A percentile compares a stretch with the other conserved stretches of the same genome.
phyloP scores from a whole-genome alignment of 106 monocot genomes.

The Allium fistulosum region DNA sequence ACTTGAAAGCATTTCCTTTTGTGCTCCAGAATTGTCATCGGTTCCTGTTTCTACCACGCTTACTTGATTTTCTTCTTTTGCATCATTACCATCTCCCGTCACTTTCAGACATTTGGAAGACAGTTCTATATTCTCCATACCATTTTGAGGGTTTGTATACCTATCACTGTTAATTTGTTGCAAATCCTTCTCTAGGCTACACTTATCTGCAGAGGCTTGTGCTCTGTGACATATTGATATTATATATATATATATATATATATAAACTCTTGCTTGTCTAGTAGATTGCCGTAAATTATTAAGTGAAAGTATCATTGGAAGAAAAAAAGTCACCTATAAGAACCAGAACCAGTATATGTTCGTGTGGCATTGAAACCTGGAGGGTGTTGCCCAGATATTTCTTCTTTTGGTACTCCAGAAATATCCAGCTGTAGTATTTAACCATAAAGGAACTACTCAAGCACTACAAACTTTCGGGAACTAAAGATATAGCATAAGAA shows the following conservation, averaged over 20 bases:
- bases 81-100: background rate
- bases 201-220: background rate
- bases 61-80: slow-evolving; percentile 3
- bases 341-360: slow-evolving; percentile 17
- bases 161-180: slow-evolving; percentile 3
- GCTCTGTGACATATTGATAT: slow-evolving; percentile 14
- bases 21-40: background rate
- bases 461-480: too few relatives aligned
- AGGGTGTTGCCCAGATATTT: slow-evolving; percentile 80
- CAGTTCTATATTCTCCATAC: slow-evolving; percentile 5
- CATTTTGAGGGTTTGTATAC: slow-evolving; percentile 11
- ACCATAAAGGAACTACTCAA: too few relatives aligned
- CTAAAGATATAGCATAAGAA: background rate
- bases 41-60: background rate
- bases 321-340: slow-evolving; percentile 20
- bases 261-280: too few relatives aligned
- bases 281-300: too few relatives aligned
- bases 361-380: slow-evolving; percentile 16
- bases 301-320: too few relatives aligned
- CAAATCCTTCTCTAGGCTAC: background rate
- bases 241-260: too few relatives aligned
- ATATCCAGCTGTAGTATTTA: slow-evolving; percentile 48
- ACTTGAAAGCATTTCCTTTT: background rate
- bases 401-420: slow-evolving; percentile 52
- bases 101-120: background rate